Base-by-base conservation (phyloP, 129 eudicot species). In the Escallonia rubra region DNA sequence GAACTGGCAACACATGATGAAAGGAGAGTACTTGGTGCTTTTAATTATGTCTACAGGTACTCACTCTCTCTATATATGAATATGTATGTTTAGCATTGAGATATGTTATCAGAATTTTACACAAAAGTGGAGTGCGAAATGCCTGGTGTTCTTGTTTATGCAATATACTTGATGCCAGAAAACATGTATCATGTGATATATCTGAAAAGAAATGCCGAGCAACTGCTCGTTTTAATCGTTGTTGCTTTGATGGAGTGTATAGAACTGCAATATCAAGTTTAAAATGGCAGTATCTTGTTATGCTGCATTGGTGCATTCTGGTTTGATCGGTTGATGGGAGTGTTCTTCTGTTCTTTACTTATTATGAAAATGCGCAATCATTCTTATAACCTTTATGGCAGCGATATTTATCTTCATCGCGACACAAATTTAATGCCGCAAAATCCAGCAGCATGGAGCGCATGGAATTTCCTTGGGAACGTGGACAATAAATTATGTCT, bases 361-460 rank as follows among this genome's bases (percentile, higher is more conserved):
- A 64, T 66, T 41, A 53, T 54, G n/a, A 72, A 65, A 78, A 68
- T 72, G 71, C 44, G 77, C 38, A 64, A 65, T 80, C 73, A 73
- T 72, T 76, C 53, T 73, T 59, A 46, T 50, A 69, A 54, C 59
- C 78, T 63, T 65, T 45, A 55, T 74, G 73, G 80, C 91, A 94
- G 99, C 77, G 97, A 94, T 74, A 83, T 94, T 52, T 89, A 68
- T 80, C 89, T 94, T 70, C 99, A 94, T 56, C 90, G 81, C 59
- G 97, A 94, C 81, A 79, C 78, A 79, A 85, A 52, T 64, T 70
- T 94, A 59, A 87, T 94, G 99, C 99, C 99, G 44, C 80, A 57
- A 73, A 94, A 90, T 76, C 82, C 85, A 66, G 88, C 97, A 72
- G 97, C 99, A 4, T 94, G 99, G 99, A 90, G 99, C 57, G 77